phyloP scores from a whole-genome alignment of 2,329 filamentous ascomycete species.

The Rhynchosporium agropyri region DNA sequence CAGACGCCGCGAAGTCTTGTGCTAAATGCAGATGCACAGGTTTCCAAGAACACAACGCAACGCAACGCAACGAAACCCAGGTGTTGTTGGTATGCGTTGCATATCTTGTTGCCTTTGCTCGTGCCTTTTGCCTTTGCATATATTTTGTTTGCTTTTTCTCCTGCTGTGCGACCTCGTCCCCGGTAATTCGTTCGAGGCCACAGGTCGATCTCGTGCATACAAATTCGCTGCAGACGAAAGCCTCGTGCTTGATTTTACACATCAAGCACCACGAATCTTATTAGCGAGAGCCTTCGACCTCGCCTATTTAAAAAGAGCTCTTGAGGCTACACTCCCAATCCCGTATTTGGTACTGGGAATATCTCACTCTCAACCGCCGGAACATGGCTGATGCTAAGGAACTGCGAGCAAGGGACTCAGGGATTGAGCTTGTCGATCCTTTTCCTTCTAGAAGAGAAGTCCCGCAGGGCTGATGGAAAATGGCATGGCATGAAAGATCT shows the following conservation, averaged over 20 bases:
- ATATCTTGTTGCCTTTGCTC: background rate
- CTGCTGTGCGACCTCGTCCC: conserved; percentile 1
- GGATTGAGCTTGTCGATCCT: conserved; percentile 15
- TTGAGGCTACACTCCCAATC: no score
- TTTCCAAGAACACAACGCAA: no score
- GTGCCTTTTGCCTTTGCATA: background rate
- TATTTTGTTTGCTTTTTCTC: background rate
- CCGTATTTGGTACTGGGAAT: background rate
- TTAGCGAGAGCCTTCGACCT: no score
- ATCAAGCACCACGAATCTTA: no score
- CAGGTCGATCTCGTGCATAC: background rate
- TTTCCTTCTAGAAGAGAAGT: conserved; percentile 28
- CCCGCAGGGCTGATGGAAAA: conserved; percentile 14
- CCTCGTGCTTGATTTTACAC: background rate
- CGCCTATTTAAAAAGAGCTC: no score
- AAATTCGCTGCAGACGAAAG: background rate
- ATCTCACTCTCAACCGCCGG: background rate
- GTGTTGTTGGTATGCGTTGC: background rate
- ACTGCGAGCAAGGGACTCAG: background rate
- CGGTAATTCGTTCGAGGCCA: conserved; percentile 3
- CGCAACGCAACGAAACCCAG: background rate
- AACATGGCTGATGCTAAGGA: background rate
- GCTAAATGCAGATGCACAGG: no score
- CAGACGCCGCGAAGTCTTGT: no score
- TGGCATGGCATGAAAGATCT: conserved; percentile 27